Base-by-base conservation (phyloP, 495 filamentous ascomycete genomes). In the Cladorrhinum samala region DNA sequence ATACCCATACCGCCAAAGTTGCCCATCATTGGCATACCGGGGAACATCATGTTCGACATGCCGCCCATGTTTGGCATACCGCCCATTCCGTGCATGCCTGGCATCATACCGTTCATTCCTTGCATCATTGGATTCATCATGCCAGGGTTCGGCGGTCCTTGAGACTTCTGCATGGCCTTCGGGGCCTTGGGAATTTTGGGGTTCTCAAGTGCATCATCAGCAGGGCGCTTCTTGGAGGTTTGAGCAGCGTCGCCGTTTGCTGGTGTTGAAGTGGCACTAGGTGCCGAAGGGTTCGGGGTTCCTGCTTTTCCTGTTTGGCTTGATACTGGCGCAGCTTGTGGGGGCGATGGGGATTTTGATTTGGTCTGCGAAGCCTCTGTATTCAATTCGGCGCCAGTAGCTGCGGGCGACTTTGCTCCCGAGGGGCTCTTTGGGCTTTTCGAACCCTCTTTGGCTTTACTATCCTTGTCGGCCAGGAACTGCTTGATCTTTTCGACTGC, bases 391-490 rank as follows among this genome's bases (percentile, higher is more conserved):
- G 16, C 54, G 41, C 54, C 57, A 59, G 58, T 49, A 18, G 61
- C 49, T 5, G 58, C 54, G 11, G 65, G 61, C 14, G 66, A 64
- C 40, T 71, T 68, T 40, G 61, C 53, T 25, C 64, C 58, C 19
- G 56, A 45, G 13, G 66, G 57, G 39, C 53, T 60, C 16, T 55
- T 46, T n/a, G 70, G 71, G 45, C 64, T 75, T 52, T 72, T 65
- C 4, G 71, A 68, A 49, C 63, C 52, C 23, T 68, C 61, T 56
- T 73, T 76, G 46, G 72, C 71, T 65, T 79, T 81, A 46, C 69
- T 68, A 50, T 88, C 84, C 69, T 83, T 88, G 50, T 82, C 79
- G 52, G 78, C 83, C 55, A 93, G 79, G 58, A 84, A 96, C n/a
- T 68, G 73, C 70, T 87, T 85, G 56, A 94, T 85, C 70, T 90